Base-by-base conservation (phyloP, 176 grass and related monocot species). In the Bromus sterilis region DNA sequence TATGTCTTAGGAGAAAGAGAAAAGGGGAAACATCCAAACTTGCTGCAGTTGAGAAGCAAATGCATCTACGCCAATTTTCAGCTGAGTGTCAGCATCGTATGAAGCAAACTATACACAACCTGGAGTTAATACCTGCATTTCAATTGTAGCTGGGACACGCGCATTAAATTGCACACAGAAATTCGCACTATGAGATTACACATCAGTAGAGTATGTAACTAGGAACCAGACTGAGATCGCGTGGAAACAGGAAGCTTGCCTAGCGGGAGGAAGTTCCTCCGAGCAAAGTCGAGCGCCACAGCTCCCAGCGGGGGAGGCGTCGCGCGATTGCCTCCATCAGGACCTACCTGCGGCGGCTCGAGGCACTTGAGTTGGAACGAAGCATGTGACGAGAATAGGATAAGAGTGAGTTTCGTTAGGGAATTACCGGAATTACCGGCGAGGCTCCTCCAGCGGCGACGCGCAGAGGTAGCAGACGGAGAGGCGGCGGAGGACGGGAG, bases 251-350 rank as follows among this genome's bases (percentile, higher is more conserved):
- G 30, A 56, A 74, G 32, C 51, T 53, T 66, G 93, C 95, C 95
- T 73, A 98, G 77, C 44, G 95, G 95, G 86, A 98, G 95, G 86
- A 95, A 98, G 64, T 98, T 98, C 78, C 71, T 88, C 39, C 83
- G 43, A 28, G 65, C 74, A 75, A 98, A 98, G 21, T 28, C 77
- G 43, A 91, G 63, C 53, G 85, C 16, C 41, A 68, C 75, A 15
- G 79, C 30, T 51, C 83, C 74, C 40, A 77, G 83, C 15, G 70
- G 32, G 74, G 63, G 74, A 81, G 71, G 63, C 70, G 81, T 36
- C 55, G 16, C 63, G 56, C 76, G n/a, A 29, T 87, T 80, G 46
- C 85, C 81, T 51, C 43, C 78, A 86, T 83, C 76, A 56, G n/a
- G 78, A 76, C 68, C 79, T 33, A 59, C 88, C 92, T 94, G 78